Evolutionary conservation across 805 yeast genomes (phyloP).

Genomic region (Candida awuae): DNA sequence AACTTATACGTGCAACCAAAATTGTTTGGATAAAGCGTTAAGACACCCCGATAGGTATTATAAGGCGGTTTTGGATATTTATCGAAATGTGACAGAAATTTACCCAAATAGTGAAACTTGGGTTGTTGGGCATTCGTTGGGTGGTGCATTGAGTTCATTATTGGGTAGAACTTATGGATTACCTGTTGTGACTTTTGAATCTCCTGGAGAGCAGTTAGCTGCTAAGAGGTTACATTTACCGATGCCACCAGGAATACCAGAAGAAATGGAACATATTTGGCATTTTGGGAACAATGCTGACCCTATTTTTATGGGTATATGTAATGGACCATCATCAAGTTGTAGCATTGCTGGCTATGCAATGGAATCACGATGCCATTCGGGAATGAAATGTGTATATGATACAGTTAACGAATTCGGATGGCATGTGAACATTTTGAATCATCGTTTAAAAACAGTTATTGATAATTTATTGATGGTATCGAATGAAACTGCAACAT

Average conservation of each 20-base stretch:
- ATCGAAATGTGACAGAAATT: slow-evolving; percentile 53
- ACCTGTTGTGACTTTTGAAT: slow-evolving; percentile 85
- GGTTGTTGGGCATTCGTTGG: slow-evolving; percentile 93
- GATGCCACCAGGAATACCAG: slow-evolving; percentile 82
- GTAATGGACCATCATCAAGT: slow-evolving; percentile 85
- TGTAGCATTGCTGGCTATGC: slow-evolving; percentile 94
- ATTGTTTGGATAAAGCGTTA: slow-evolving; percentile 73
- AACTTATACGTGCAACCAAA: slow-evolving; percentile 81
- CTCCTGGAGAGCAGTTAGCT: slow-evolving; percentile 88
- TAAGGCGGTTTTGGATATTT: slow-evolving; percentile 68
- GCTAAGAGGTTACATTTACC: slow-evolving; percentile 82
- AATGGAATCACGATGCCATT: slow-evolving; percentile 92
- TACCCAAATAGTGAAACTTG: slow-evolving; percentile 74
- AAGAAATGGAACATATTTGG: slow-evolving; percentile 76
- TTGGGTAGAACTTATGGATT: slow-evolving; percentile 84
- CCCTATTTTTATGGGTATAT: slow-evolving; percentile 93
- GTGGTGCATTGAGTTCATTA: slow-evolving; percentile 77
- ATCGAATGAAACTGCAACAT: slow-evolving; percentile 71
- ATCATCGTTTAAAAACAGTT: slow-evolving; percentile 86
- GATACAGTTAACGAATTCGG: slow-evolving; percentile 86
- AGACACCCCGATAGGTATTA: slow-evolving; percentile 73
- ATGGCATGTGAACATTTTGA: slow-evolving; percentile 81
- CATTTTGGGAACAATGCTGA: slow-evolving; percentile 96
- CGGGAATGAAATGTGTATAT: slow-evolving; percentile 80
- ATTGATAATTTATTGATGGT: slow-evolving; percentile 67